Conservation (phyloP, 768 basidiomycete genomes). For the Auricularia auricula-judae region DNA sequence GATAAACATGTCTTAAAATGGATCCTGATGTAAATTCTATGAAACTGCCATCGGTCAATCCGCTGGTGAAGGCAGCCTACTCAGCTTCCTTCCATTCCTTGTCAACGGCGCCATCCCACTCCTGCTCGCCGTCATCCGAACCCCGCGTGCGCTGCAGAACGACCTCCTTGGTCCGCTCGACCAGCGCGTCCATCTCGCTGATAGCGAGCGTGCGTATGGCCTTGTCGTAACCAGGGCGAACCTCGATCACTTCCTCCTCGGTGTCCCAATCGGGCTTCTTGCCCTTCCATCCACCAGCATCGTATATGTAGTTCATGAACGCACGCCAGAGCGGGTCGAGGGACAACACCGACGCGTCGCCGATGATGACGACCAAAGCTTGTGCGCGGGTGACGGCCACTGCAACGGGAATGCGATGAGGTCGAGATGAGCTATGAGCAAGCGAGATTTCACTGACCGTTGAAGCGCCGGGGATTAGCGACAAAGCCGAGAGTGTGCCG, state of each 20-base stretch:
- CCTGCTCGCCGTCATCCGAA: slow-evolving; percentile 4
- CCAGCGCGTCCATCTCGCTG: slow-evolving; percentile 10
- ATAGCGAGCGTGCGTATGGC: background rate
- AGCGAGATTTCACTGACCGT: slow-evolving; percentile 30
- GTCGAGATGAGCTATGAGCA: background rate
- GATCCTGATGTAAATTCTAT: background rate
- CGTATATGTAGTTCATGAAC: slow-evolving; percentile 47
- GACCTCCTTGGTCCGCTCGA: slow-evolving; percentile 1
- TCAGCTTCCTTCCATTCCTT: background rate
- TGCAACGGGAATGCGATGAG: slow-evolving; percentile 11
- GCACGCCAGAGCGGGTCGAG: slow-evolving; percentile 49
- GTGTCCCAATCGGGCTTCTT: slow-evolving; percentile 27
- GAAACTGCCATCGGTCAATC: background rate
- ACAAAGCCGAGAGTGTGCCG: slow-evolving; percentile 49
- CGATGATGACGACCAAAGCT: slow-evolving; percentile 50
- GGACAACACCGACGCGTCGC: slow-evolving; percentile 45
- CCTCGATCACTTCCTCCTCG: background rate
- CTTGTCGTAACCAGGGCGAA: background rate
- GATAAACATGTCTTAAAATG: background rate
- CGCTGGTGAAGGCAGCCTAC: background rate
- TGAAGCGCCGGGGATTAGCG: slow-evolving; percentile 43
- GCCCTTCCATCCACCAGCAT: slow-evolving; percentile 43
- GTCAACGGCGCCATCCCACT: slow-evolving; percentile 1
- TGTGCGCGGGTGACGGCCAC: slow-evolving; percentile 60
- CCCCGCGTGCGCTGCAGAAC: background rate